Base-by-base conservation (phyloP, 768 basidiomycete species). In the Macrolepiota dolichaula region DNA sequence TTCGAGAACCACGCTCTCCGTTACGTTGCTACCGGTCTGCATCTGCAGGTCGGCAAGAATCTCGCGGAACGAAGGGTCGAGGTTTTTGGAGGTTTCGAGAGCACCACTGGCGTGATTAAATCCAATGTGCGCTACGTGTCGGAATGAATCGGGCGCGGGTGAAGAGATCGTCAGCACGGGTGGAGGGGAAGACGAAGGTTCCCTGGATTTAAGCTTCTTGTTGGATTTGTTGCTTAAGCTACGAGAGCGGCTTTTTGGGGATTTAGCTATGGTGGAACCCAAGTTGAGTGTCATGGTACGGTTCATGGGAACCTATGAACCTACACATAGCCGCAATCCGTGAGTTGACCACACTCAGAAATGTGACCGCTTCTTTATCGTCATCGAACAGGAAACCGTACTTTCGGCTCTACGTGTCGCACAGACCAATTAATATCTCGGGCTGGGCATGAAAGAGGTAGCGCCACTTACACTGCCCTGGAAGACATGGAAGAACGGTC, bases 401-500 rank as follows among this genome's bases (percentile, higher is more conserved):
- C 68, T 74, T 74, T 29, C 82, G 77, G 55, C 78, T 83, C 83
- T 83, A 63, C 24, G 40, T 12, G 32, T 13, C 38, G 38, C 51
- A 25, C 85, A 79, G 79, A 68, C 83, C 77, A 35, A 82, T 83
- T 68, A 82, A 80, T 73, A 76, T 9, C 73, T 78, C 66, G 63
- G 57, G 11, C n/a, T 46, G 24, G 22, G 24, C 29, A 40, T 2
- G 11, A 40, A 25, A 40, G 61, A 44, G 10, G 24, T 42, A 51
- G 54, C 27, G 37, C 25, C 35, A 79, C 91, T 70, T 69, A 96
- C 95, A 76, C 89, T 84, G 44, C 91, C 92, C 50, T 87, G 84
- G 73, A 96, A 96, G 40, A 87, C 81, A 72, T 98, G 94, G 75
- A 97, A 97, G 77, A 96, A 96, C 2, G 93, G 91, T 59, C 89